Evolutionary conservation across 495 filamentous ascomycete genomes (phyloP), one percentile per base, ranked within the genome.

Genomic region (Glonium stellatum): DNA sequence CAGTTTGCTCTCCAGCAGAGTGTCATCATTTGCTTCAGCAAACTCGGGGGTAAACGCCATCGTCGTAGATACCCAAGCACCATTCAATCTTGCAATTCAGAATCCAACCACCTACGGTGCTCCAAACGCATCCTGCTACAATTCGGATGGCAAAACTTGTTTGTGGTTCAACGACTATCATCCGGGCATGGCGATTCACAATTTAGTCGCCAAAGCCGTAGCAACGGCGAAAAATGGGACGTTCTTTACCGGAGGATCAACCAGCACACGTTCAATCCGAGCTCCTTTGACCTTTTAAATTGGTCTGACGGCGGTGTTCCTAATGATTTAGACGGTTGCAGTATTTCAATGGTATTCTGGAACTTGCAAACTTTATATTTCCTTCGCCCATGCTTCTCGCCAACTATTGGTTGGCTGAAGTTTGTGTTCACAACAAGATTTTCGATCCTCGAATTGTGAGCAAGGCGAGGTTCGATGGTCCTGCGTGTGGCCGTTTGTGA

Each of bases 161-260:
- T 60, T 78, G 46, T 79, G 76, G 77, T 75, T 70, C 53, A 76
- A 78, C 57, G 66, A 76, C 44, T 77, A 77, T 42, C 77, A 78
- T 55, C 77, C 77, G 3, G 74, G 71, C 4, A 64, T 73, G 21
- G 70, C 65, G 23, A 77, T 44, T 44, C 39, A 11, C 13, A 44
- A 44, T 13, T 11, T 44, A 4, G 39, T 44, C 18, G 39, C 18
- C 18, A 18, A 44, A 15, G 39, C 39, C 1, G 39, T 44, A 44
- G 39, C 39, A 18, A 18, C 39, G 39, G 39, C 39, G 18, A 4
- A 44, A 15, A 18, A 44, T 18, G 39, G 13, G 10, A 1, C 13
- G 18, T 44, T 44, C 39, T 44, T 44, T 44, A 11, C 39, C 2
- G 39, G 39, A 44, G 18, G 39, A 6, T 31, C 27, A 31, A 31